A percentile compares a stretch with the other conserved stretches of the same genome.
Conservation (phyloP, 148 eudicot genomes). For the Tetragonia tetragonoides region DNA sequence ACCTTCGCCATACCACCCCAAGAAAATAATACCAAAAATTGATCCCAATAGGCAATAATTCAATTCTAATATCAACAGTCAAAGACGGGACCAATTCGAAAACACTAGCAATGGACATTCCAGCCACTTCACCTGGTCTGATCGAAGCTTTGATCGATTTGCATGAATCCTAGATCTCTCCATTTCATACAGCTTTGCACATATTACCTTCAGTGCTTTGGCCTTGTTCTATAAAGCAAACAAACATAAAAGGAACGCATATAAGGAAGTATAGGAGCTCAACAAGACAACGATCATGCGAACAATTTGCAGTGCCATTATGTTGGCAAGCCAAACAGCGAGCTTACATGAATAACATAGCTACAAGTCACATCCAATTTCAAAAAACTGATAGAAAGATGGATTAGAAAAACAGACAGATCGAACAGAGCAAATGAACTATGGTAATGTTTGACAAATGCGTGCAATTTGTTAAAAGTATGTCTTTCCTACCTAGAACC, state of each 20-base stretch:
- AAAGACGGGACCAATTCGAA: not conserved
- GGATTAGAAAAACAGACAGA: not conserved
- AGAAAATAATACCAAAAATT: not conserved
- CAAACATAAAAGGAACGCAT: not conserved
- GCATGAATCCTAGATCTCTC: constrained; percentile 63
- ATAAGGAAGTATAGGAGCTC: not conserved
- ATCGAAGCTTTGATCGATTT: constrained; percentile 70
- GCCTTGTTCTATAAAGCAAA: constrained; percentile 68
- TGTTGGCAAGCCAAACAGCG: not conserved
- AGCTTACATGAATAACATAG: not conserved
- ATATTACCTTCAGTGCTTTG: constrained; percentile 82
- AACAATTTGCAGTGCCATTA: not conserved
- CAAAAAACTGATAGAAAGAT: not conserved
- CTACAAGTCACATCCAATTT: not conserved
- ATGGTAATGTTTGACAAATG: not conserved
- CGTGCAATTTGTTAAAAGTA: too few species aligned
- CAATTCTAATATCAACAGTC: not conserved
- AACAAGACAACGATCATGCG: constrained; percentile 3
- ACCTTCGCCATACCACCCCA: not conserved
- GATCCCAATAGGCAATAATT: not conserved
- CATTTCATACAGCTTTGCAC: constrained; percentile 85
- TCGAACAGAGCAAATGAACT: not conserved
- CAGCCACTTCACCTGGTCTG: constrained; percentile 59
- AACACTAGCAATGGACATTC: not conserved
- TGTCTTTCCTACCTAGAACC: too few species aligned